Conservation (phyloP, 495 filamentous ascomycete genomes). For the Xylaria grammica region DNA sequence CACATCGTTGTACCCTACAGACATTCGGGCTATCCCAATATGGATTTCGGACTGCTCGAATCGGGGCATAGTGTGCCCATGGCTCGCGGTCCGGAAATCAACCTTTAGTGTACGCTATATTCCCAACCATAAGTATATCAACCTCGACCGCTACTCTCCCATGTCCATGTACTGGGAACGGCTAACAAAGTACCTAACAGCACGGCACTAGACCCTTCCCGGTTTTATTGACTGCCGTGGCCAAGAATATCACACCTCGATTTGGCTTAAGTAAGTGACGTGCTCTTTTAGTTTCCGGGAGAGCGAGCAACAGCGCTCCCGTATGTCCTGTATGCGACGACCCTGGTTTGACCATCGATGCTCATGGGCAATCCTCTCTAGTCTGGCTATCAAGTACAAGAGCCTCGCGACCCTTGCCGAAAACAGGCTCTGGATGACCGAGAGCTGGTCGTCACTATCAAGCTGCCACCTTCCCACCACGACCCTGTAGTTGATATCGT, state of each 20-base stretch:
- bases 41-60: neutral
- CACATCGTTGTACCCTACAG: too few species aligned
- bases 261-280: neutral
- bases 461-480: neutral
- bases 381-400: neutral
- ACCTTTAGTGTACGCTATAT: too few species aligned
- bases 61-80: neutral
- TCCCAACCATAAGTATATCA: too few species aligned
- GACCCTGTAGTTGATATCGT: neutral
- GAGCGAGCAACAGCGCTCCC: neutral
- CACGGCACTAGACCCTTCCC: neutral
- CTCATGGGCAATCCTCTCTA: too few species aligned
- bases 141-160: too few species aligned
- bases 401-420: neutral
- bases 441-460: neutral
- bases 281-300: neutral
- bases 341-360: neutral
- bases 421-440: neutral
- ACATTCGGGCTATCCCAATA: neutral
- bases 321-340: neutral
- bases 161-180: too few species aligned
- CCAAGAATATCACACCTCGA: neutral
- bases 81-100: neutral
- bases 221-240: neutral
- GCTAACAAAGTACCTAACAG: too few species aligned